Evolutionary conservation across 73 alveolate genomes (phyloP).

Genomic region (Breviolum minutum): DNA sequence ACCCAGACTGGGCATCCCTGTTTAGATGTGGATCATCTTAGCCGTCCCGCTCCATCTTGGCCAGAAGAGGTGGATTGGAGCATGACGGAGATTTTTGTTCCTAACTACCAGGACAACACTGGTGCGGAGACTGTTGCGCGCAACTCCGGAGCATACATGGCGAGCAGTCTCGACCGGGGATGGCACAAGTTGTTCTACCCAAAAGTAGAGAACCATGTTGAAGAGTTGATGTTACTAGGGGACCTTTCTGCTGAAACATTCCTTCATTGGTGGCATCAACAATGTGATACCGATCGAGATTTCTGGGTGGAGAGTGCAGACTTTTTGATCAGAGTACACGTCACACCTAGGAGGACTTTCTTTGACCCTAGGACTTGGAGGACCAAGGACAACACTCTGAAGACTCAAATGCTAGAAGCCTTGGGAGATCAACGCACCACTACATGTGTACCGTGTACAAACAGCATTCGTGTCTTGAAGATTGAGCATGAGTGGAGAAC

Average conservation of each 20-base stretch:
- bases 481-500: background rate
- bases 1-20: background rate
- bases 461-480: too few relatives aligned
- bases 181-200: background rate
- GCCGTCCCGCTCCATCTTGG: background rate
- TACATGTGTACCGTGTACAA: background rate
- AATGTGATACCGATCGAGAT: background rate
- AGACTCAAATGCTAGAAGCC: background rate
- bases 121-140: background rate
- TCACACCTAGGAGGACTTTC: background rate
- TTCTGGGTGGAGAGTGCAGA: background rate
- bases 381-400: background rate
- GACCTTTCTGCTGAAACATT: background rate
- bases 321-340: background rate
- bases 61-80: constrained; percentile 28
- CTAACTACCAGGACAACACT: background rate
- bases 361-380: background rate
- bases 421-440: background rate
- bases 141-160: background rate
- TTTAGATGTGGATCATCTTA: background rate
- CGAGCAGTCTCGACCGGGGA: background rate
- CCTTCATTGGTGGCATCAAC: background rate
- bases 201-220: background rate
- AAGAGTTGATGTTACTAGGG: background rate
- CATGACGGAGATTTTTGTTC: background rate